Conservation (phyloP, 352 stramenopile genomes). For the Pythium aphanidermatum region DNA sequence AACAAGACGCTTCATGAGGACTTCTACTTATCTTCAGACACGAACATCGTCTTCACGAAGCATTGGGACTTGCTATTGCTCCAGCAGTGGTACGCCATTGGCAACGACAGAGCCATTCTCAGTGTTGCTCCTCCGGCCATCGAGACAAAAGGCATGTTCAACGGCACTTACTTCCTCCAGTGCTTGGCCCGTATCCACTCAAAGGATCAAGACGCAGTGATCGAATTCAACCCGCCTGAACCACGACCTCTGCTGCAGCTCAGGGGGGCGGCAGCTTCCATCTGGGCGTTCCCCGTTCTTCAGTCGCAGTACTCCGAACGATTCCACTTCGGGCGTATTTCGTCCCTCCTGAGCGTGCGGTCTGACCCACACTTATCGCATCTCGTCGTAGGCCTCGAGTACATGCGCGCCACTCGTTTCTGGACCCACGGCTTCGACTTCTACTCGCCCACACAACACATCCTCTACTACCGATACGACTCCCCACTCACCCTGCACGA, state of each 20-base stretch:
- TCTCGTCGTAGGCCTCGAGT: constrained; percentile 60
- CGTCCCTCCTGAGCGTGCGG: constrained; percentile 51
- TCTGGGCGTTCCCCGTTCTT: constrained; percentile 42
- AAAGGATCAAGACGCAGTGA: constrained; percentile 46
- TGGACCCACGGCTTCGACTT: constrained; percentile 86
- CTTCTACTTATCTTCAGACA: constrained; percentile 76
- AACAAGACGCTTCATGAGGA: constrained; percentile 24
- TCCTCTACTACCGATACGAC: constrained; percentile 61
- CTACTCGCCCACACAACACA: constrained; percentile 60
- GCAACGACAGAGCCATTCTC: constrained; percentile 77
- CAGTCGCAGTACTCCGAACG: constrained; percentile 78
- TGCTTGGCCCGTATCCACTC: constrained; percentile 81
- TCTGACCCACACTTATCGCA: constrained; percentile 69
- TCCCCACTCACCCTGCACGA: constrained; percentile 32
- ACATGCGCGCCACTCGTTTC: constrained; percentile 72
- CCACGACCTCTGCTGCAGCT: constrained; percentile 11
- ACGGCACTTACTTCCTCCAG: constrained; percentile 46
- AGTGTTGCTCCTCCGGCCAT: constrained; percentile 60
- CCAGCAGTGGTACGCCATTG: constrained; percentile 74
- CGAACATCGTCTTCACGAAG: constrained; percentile 56
- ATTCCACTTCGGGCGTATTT: constrained; percentile 71
- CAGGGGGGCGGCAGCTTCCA: neutral
- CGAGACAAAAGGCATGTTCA: constrained; percentile 30
- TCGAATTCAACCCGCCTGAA: constrained; percentile 78
- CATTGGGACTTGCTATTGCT: constrained; percentile 71